Percentiles rank a stretch among this genome's conserved stretches.
phyloP scores from a whole-genome alignment of 306 rosid genomes.

The Adenanthera pavonina region DNA sequence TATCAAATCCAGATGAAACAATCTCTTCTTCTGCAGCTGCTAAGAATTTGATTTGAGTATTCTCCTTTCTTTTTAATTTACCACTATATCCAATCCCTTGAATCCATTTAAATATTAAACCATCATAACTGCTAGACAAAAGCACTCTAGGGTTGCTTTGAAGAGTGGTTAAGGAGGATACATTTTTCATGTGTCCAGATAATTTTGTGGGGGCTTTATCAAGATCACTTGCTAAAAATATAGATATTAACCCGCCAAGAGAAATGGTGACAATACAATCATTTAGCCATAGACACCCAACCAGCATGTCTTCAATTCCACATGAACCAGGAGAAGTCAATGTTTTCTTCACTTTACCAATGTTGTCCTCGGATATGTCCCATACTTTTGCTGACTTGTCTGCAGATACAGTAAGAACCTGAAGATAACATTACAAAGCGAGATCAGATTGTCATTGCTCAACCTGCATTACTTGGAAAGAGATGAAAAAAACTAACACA shows the following conservation, averaged over 20 bases:
- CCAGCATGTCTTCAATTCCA: slow-evolving; percentile 95
- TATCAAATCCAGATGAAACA: slow-evolving; percentile 83
- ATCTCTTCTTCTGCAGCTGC: slow-evolving; percentile 83
- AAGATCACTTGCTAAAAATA: slow-evolving; percentile 78
- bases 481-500: background rate
- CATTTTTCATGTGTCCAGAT: slow-evolving; percentile 93
- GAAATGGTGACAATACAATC: slow-evolving; percentile 84
- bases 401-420: slow-evolving; percentile 96
- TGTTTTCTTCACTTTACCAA: slow-evolving; percentile 76
- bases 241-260: slow-evolving; percentile 83
- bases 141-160: slow-evolving; percentile 70
- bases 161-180: slow-evolving; percentile 80
- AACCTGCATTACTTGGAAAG: background rate
- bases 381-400: slow-evolving; percentile 93
- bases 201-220: slow-evolving; percentile 74
- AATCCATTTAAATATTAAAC: slow-evolving; percentile 84
- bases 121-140: slow-evolving; percentile 94
- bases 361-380: slow-evolving; percentile 82
- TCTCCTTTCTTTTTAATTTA: slow-evolving; percentile 79
- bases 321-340: slow-evolving; percentile 76
- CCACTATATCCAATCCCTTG: slow-evolving; percentile 92
- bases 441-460: slow-evolving; percentile 37
- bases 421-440: slow-evolving; percentile 35
- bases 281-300: slow-evolving; percentile 91
- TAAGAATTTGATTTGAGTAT: slow-evolving; percentile 80